A percentile compares a stretch with the other conserved stretches of the same genome.
These are phyloP conservation scores for Phytophthora uliginosa DNA, from an alignment of 352 stramenopile species.

Conservation along the genomic window DNA sequence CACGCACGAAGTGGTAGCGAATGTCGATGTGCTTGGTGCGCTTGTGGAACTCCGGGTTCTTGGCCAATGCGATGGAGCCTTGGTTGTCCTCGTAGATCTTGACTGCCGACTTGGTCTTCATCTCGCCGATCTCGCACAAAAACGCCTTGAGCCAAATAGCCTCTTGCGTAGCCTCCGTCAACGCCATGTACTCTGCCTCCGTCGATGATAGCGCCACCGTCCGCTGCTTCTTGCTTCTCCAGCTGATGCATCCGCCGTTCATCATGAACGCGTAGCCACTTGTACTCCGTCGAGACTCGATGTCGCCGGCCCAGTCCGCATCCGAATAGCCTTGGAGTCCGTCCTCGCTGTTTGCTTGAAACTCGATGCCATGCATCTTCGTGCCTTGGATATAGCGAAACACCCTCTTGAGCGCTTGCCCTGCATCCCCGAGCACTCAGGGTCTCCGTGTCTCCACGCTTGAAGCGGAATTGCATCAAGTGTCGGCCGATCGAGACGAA, in stretches of 20 bases:
- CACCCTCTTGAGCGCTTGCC: background rate
- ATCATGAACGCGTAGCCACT: constrained; percentile 20
- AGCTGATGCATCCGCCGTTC: constrained; percentile 1
- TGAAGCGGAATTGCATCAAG: no score
- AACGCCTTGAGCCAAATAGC: constrained; percentile 32
- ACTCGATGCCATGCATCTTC: background rate
- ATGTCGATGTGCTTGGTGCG: constrained; percentile 2
- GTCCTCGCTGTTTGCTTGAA: background rate
- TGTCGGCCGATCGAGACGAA: no score
- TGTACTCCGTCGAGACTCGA: constrained; percentile 1
- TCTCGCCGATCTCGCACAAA: constrained; percentile 20
- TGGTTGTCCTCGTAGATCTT: constrained; percentile 38
- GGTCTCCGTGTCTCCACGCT: no score
- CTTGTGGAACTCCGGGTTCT: constrained; percentile 18
- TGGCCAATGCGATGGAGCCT: constrained; percentile 24
- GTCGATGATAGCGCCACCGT: background rate
- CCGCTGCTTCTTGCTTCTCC: constrained; percentile 1
- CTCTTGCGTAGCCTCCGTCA: constrained; percentile 22
- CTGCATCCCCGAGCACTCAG: no score
- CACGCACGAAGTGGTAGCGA: background rate
- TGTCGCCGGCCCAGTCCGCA: constrained; percentile 31
- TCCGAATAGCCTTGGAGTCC: constrained; percentile 16
- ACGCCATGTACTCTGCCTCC: constrained; percentile 1
- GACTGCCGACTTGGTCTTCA: constrained; percentile 12
- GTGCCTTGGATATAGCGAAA: background rate